These are phyloP conservation scores for Chlorophyllum brunneum DNA, from an alignment of 768 basidiomycete species.

Conservation along the genomic window DNA sequence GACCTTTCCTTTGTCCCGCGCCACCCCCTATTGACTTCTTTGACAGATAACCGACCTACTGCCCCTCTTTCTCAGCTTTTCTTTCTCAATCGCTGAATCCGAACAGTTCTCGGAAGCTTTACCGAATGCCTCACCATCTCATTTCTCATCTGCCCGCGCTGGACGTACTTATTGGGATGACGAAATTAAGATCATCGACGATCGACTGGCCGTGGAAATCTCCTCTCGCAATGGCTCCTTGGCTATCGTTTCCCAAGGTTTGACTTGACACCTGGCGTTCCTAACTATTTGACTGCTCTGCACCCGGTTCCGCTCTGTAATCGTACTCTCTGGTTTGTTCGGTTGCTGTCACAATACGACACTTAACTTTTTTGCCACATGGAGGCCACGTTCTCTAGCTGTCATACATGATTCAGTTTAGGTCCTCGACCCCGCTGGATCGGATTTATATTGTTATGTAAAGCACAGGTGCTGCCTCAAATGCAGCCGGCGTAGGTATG, in stretches of 20 bases:
- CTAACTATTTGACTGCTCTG: not conserved
- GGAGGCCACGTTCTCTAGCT: not conserved
- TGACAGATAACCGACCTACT: not conserved
- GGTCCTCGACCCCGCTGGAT: not conserved
- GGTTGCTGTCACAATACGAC: not conserved
- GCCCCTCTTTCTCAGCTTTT: not conserved
- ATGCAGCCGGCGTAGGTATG: too few relatives aligned
- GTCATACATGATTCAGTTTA: not conserved
- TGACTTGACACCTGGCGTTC: too few relatives aligned
- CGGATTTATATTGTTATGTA: too few relatives aligned
- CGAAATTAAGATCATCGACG: constrained; percentile 1
- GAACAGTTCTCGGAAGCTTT: not conserved
- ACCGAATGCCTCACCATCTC: too few relatives aligned
- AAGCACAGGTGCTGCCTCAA: too few relatives aligned
- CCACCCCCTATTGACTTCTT: not conserved
- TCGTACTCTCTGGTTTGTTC: not conserved
- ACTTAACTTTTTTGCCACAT: not conserved
- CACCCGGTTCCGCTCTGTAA: not conserved
- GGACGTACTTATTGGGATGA: not conserved
- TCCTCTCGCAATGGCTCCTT: too few relatives aligned
- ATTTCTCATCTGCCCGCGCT: too few relatives aligned
- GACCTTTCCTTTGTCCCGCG: too few relatives aligned
- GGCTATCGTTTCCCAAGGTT: too few relatives aligned
- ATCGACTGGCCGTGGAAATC: not conserved
- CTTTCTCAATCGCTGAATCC: too few relatives aligned